phyloP scores from a whole-genome alignment of 2,329 filamentous ascomycete species.

The Cryphonectria naterciae region DNA sequence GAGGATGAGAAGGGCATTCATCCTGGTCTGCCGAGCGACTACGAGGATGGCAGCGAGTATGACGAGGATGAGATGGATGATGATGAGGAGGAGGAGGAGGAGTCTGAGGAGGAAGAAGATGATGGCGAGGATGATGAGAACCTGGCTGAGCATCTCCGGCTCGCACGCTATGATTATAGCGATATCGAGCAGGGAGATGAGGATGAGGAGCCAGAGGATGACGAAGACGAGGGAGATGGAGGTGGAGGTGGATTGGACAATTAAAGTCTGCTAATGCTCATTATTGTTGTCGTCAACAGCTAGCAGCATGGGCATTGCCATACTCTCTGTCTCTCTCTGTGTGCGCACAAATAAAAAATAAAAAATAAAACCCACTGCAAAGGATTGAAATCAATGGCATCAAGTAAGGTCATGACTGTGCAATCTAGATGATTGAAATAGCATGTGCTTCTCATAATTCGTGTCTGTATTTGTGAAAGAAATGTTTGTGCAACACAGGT shows the following conservation, averaged over 20 bases:
- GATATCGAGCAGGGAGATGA: constrained; percentile 32
- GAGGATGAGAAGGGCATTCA: constrained; percentile 23
- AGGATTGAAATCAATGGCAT: background rate
- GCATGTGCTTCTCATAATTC: background rate
- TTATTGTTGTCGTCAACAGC: background rate
- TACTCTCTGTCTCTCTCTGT: background rate
- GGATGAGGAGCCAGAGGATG: constrained; percentile 32
- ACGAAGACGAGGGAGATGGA: constrained; percentile 30
- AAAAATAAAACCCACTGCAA: too few relatives aligned
- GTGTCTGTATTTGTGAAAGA: background rate
- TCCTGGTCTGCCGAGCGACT: constrained; percentile 24
- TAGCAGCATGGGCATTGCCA: background rate
- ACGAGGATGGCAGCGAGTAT: constrained; percentile 36
- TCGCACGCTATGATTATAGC: constrained; percentile 16
- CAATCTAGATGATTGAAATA: background rate
- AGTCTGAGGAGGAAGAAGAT: constrained; percentile 33
- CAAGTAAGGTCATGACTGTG: background rate
- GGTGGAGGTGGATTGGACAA: constrained; percentile 28
- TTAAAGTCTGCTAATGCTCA: background rate
- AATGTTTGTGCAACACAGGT: background rate
- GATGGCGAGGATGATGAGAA: constrained; percentile 36
- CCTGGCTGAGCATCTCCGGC: constrained; percentile 17
- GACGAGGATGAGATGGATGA: constrained; percentile 37
- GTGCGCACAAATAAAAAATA: too few relatives aligned
- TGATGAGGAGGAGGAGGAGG: constrained; percentile 35